Percentiles rank a stretch among this genome's conserved stretches.
Evolutionary conservation across 1,284 basidiomycete genomes (phyloP).

Genomic region (Hemileia vastatrix): DNA sequence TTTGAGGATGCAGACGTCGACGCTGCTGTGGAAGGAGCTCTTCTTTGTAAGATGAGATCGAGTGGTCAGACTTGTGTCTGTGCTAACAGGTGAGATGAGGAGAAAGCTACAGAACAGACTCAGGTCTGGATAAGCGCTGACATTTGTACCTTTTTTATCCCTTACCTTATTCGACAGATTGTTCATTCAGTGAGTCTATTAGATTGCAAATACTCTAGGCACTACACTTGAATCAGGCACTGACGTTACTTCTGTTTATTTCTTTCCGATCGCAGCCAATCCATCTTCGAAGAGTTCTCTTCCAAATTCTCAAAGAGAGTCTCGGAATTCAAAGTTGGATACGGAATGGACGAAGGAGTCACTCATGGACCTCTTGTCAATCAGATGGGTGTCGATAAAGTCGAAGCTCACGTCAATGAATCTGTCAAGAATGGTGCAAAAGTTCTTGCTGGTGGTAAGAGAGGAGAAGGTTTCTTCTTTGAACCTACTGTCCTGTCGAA

Average conservation of each 20-base stretch:
- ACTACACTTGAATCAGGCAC: conserved; percentile 45
- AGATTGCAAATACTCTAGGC: too few relatives aligned
- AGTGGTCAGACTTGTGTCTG: conserved; percentile 79
- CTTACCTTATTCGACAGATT: conserved; percentile 1
- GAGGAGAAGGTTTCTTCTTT: conserved; percentile 61
- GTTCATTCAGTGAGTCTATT: not conserved
- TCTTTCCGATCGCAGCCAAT: conserved; percentile 46
- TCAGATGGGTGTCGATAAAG: conserved; percentile 72
- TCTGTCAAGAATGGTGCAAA: conserved; percentile 73
- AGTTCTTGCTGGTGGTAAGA: conserved; percentile 76
- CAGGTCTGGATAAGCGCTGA: too few relatives aligned
- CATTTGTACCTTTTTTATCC: too few relatives aligned
- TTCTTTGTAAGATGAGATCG: conserved; percentile 79
- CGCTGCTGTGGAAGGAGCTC: conserved; percentile 76
- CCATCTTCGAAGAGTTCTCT: conserved; percentile 71
- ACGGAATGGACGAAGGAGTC: conserved; percentile 59
- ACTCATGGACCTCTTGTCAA: conserved; percentile 95
- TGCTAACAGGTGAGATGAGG: conserved; percentile 1
- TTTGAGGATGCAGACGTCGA: conserved; percentile 94
- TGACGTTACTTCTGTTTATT: conserved; percentile 1
- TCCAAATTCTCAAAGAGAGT: conserved; percentile 71
- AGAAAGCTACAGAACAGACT: too few relatives aligned
- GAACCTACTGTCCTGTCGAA: conserved; percentile 68
- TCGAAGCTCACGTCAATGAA: conserved; percentile 73
- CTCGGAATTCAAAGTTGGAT: conserved; percentile 74